Evolutionary conservation across 2,329 filamentous ascomycete species (phyloP), one percentile per base, ranked within the genome.

Genomic region (Pseudophaeomoniella oleicola): DNA sequence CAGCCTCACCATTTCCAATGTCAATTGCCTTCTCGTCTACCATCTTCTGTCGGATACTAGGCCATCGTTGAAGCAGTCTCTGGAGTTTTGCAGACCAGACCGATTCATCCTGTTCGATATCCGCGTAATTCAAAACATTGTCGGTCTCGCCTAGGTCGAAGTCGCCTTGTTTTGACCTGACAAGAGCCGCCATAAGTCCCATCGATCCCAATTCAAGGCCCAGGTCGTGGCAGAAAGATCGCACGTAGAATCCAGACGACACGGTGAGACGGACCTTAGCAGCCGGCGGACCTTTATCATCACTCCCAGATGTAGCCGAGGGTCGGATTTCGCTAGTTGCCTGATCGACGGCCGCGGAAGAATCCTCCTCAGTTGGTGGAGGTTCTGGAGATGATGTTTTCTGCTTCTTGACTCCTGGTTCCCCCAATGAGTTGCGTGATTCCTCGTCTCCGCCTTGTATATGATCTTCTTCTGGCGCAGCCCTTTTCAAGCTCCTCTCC

Each of bases 221-320:
- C 3, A 98, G 69, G 50, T 98, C 90, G 54, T 96, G 86, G 49
- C 85, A 87, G 47, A 98, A 75, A 39, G 82, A 92, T 43, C 90
- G 81, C 11, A 98, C 87, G 57, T 98, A 98, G 66, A 94, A 98
- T 29, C 90, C 90, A 0, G 86, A 93, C 2, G 86, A 86, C 36
- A 94, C 88, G 1, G 83, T 93, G 74, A 98, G 85, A 39, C 81
- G 78, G 41, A 98, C 75, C 51, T 75, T 80, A 34, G 75, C 82
- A 1, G 88, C 90, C 1, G 88, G 75, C 1, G 85, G 22, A 27
- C 22, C 22, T 27, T 27, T 6, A 6, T 27, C 22, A 9, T 9
- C 9, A 27, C 9, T 6, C n/a, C 22, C 22, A 9, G 22, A n/a
- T 6, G 22, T 9, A 6, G 6, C 22, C n/a, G 76, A 0, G 71